Percentiles rank a stretch among this genome's conserved stretches.
Conservation (phyloP, 495 filamentous ascomycete species). For the Lichenothelia convexa region DNA sequence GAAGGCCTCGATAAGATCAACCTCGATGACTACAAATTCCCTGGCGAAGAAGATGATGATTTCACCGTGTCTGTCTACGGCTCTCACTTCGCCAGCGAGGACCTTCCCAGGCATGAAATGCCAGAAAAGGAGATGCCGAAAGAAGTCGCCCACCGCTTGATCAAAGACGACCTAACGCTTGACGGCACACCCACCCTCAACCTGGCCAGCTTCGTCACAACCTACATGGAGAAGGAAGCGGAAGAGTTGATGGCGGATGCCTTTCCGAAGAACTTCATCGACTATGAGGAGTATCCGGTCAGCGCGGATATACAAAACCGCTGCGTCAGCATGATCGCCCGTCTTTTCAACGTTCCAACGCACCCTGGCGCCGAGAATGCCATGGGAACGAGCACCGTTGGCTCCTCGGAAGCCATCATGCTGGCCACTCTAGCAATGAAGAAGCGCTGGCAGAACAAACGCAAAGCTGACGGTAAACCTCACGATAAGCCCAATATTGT, state of each 20-base stretch:
- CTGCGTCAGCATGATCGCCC: constrained; percentile 85
- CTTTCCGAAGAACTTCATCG: constrained; percentile 73
- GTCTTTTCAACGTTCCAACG: constrained; percentile 58
- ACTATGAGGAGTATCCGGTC: constrained; percentile 80
- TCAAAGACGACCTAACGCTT: constrained; percentile 77
- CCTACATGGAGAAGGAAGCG: constrained; percentile 79
- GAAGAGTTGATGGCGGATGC: constrained; percentile 81
- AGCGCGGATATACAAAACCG: constrained; percentile 81
- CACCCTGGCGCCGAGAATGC: constrained; percentile 31
- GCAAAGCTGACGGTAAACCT: constrained; percentile 59
- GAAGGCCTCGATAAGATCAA: constrained; percentile 29
- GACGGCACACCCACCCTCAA: constrained; percentile 84
- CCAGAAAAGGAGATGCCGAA: constrained; percentile 79
- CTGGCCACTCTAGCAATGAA: constrained; percentile 83
- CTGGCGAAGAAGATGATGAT: constrained; percentile 36
- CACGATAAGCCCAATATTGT: constrained; percentile 64
- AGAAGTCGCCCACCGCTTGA: constrained; percentile 84
- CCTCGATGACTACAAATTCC: constrained; percentile 15
- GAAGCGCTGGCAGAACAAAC: constrained; percentile 78
- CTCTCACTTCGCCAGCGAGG: constrained; percentile 55
- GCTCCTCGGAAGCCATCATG: constrained; percentile 82
- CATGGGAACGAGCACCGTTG: constrained; percentile 72
- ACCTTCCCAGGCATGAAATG: constrained; percentile 69
- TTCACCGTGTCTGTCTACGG: constrained; percentile 71
- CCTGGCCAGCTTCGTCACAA: constrained; percentile 67